phyloP scores from a whole-genome alignment of 768 basidiomycete genomes.

The Nevesoporus exiguus region DNA sequence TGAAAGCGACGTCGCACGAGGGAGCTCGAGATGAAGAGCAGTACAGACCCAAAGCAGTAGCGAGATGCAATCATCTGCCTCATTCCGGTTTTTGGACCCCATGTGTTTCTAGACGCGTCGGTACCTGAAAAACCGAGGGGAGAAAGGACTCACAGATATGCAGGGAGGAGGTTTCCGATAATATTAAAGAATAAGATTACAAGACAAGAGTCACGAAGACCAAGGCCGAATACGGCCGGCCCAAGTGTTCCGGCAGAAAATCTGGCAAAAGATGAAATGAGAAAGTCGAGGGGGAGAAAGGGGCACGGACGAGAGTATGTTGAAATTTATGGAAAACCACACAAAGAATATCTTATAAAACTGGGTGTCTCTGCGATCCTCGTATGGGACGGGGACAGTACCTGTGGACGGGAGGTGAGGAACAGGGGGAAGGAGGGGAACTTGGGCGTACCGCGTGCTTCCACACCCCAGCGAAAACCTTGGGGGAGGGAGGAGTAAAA shows the following conservation, averaged over 20 bases:
- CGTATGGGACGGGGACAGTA: slow-evolving; percentile 49
- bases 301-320: slow-evolving; percentile 48
- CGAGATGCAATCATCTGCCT: slow-evolving; percentile 78
- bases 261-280: slow-evolving; percentile 28
- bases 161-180: slow-evolving; percentile 54
- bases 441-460: slow-evolving; percentile 25
- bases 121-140: background rate
- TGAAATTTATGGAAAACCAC: slow-evolving; percentile 71
- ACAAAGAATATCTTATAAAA: slow-evolving; percentile 66
- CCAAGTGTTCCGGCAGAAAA: slow-evolving; percentile 70
- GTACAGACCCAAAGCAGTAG: slow-evolving; percentile 51
- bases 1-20: slow-evolving; percentile 3
- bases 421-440: fast-evolving
- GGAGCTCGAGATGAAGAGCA: slow-evolving; percentile 29
- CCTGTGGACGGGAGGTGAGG: slow-evolving; percentile 29
- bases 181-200: slow-evolving; percentile 68
- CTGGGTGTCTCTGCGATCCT: slow-evolving; percentile 53
- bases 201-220: slow-evolving; percentile 59
- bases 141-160: slow-evolving; percentile 47
- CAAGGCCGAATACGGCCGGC: slow-evolving; percentile 57
- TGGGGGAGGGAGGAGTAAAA: slow-evolving; percentile 1
- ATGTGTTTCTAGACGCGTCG: slow-evolving; percentile 45
- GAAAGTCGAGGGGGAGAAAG: background rate
- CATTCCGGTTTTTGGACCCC: slow-evolving; percentile 76
- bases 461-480: slow-evolving; percentile 32